Percentiles rank a stretch among this genome's conserved stretches.
phyloP scores from a whole-genome alignment of 768 basidiomycete species.

The Leccinum boreale region DNA sequence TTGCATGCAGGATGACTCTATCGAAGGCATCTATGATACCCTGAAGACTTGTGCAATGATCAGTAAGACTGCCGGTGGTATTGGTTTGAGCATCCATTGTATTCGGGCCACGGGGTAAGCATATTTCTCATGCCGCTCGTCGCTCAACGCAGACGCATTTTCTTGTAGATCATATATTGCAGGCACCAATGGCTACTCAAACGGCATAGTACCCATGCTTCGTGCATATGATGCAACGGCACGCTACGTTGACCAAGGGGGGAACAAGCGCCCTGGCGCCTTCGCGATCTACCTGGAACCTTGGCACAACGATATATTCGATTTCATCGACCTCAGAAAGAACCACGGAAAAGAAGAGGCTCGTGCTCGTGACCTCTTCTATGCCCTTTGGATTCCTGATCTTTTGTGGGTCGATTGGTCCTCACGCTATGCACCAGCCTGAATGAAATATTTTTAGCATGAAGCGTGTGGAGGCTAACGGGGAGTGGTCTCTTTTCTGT shows the following conservation, averaged over 20 bases:
- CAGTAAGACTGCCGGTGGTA: slow-evolving; percentile 98
- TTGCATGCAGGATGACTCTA: slow-evolving; percentile 97
- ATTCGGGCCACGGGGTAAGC: slow-evolving; percentile 91
- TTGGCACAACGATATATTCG: slow-evolving; percentile 97
- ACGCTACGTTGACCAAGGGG: slow-evolving; percentile 97
- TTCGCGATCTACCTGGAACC: slow-evolving; percentile 99
- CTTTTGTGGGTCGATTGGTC: slow-evolving; percentile 65
- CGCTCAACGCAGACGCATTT: not conserved
- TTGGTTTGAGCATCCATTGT: slow-evolving; percentile 93
- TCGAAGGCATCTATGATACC: slow-evolving; percentile 99
- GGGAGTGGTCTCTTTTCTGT: slow-evolving; percentile 95
- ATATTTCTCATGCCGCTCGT: not conserved
- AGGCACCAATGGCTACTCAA: slow-evolving; percentile 98
- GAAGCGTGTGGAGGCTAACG: slow-evolving; percentile 91
- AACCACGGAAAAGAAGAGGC: slow-evolving; percentile 99
- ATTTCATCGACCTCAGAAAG: slow-evolving; percentile 96
- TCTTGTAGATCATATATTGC: slow-evolving; percentile 87
- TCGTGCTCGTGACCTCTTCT: slow-evolving; percentile 95
- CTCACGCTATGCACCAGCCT: not conserved
- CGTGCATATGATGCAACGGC: slow-evolving; percentile 97
- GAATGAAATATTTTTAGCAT: slow-evolving; percentile 51
- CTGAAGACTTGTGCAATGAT: slow-evolving; percentile 99
- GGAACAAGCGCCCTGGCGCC: slow-evolving; percentile 98
- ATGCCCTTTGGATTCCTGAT: slow-evolving; percentile 96
- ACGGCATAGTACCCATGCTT: slow-evolving; percentile 99